phyloP scores from a whole-genome alignment of 805 yeast genomes.

The Isabelozyma gotoi region DNA sequence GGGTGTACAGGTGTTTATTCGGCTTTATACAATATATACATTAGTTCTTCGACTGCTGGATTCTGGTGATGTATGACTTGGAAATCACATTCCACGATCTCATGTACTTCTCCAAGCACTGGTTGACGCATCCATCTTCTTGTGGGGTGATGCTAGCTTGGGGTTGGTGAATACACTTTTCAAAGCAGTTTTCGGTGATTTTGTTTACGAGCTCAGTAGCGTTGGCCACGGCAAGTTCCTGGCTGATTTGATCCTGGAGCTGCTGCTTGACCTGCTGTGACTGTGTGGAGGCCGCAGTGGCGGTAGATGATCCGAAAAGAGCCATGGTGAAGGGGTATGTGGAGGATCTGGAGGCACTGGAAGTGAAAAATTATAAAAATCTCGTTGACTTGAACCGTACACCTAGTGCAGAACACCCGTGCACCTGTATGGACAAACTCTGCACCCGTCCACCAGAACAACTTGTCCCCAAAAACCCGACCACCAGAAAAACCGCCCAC shows the following conservation, averaged over 20 bases:
- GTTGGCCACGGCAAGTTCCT: constrained; percentile 87
- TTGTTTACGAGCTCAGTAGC: constrained; percentile 85
- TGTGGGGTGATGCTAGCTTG: constrained; percentile 44
- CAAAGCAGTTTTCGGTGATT: constrained; percentile 84
- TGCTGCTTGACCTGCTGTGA: constrained; percentile 55
- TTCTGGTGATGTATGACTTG: constrained; percentile 70
- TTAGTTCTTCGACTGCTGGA: constrained; percentile 48
- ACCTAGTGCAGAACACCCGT: neutral
- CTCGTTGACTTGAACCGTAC: neutral
- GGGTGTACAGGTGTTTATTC: constrained; percentile 1
- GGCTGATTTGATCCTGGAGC: constrained; percentile 68
- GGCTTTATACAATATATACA: neutral
- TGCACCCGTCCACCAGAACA: neutral
- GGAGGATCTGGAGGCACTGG: neutral
- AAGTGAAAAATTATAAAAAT: neutral
- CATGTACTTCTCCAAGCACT: constrained; percentile 86
- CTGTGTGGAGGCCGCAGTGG: constrained; percentile 13
- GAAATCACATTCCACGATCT: constrained; percentile 87
- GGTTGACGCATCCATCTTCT: constrained; percentile 68
- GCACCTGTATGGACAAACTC: neutral
- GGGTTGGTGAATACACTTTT: constrained; percentile 70
- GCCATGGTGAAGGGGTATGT: constrained; percentile 18
- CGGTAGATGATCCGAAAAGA: constrained; percentile 19
- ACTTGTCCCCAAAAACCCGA: too few species aligned
- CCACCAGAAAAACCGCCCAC: too few species aligned